Conservation (phyloP, 768 basidiomycete species). For the Candolleomyces aberdarensis region DNA sequence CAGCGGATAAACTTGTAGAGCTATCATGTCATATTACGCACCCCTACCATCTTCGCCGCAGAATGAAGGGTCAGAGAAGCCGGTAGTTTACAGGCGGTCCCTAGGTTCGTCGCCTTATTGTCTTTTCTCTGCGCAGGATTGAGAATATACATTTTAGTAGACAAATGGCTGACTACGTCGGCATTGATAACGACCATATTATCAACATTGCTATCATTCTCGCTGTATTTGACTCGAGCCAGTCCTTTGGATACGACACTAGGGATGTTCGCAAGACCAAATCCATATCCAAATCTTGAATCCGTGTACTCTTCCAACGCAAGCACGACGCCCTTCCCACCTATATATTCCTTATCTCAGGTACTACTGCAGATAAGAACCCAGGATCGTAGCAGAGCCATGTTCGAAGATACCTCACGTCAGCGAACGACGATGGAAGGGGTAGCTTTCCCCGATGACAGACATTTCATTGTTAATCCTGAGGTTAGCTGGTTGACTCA, state of each 20-base stretch:
- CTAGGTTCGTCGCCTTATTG: neutral
- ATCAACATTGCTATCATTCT: neutral
- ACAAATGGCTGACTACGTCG: neutral
- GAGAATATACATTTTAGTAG: too few relatives aligned
- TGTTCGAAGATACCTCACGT: constrained; percentile 3
- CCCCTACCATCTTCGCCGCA: neutral
- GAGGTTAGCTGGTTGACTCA: neutral
- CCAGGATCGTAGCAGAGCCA: neutral
- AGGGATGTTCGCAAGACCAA: neutral
- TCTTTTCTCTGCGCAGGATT: neutral
- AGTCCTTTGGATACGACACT: neutral
- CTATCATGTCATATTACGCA: neutral
- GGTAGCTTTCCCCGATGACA: constrained; percentile 7
- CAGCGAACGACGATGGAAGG: neutral
- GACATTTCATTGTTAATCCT: constrained; percentile 6
- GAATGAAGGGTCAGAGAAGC: neutral
- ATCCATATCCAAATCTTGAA: constrained; percentile 1
- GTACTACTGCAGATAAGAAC: neutral
- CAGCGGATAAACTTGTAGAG: too few relatives aligned
- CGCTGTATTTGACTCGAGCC: neutral
- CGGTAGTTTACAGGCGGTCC: neutral
- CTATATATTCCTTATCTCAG: constrained; percentile 4
- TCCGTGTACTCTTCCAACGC: neutral
- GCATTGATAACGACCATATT: neutral
- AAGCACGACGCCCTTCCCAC: constrained; percentile 1